Evolutionary conservation across 2,329 filamentous ascomycete species (phyloP), one percentile per base, ranked within the genome.

Genomic region (Fusarium sp.): DNA sequence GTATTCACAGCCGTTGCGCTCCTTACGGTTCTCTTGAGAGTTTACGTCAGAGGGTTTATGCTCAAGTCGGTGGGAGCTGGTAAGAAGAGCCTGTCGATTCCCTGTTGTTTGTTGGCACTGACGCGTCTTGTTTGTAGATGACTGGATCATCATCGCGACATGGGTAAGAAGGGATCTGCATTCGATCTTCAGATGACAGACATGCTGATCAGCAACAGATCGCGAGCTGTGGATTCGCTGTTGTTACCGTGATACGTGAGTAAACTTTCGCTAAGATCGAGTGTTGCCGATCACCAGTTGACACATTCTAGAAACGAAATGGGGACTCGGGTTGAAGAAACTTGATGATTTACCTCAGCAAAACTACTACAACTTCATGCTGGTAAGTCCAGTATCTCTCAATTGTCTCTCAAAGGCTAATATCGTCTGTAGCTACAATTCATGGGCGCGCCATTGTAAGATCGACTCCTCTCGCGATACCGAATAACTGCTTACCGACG

Each of bases 361-460:
- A 39, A 84, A 86, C 56, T 48, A 83, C 18, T 80, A 80, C 45
- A 77, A 80, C 41, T 86, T 85, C 22, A 63, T 63, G 60, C 33
- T 63, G 41, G 60, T 63, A 8, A 7, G 41, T 14, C 8, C 6
- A 3, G 1, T 14, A 3, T 1, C 2, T 24, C 4, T 20, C 7
- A 22, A 20, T 10, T 10, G 1, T 26, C 22, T 3, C 13, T 9
- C 14, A 6, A 5, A 31, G 4, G 24, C 42, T 45, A 45, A 45
- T 17, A 9, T 26, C 42, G 9, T 45, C 24, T 4, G 1, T 7
- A 80, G 78, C 61, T 84, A 28, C 84, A 85, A 74, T 86, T 82
- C 42, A 79, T 81, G 8, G 83, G 83, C 20, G 83, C 83, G 20
- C 82, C 84, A 31, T 84, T 85, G 83, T 85, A 74, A 74, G 81